Conservation (phyloP, 2,329 filamentous ascomycete species). For the Colletotrichum camelliae region DNA sequence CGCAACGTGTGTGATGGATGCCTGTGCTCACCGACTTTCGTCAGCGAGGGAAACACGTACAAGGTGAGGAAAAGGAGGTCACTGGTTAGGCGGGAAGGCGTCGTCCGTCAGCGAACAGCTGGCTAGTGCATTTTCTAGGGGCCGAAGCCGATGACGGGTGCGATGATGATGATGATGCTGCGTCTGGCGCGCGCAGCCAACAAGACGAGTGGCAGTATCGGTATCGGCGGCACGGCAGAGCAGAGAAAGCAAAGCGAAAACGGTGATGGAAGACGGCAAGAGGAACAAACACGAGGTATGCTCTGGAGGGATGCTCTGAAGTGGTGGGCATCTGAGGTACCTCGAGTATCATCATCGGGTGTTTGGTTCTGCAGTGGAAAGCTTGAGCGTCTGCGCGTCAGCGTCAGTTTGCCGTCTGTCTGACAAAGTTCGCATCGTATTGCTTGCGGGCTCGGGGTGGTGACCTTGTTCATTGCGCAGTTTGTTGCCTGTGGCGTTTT, state of each 20-base stretch:
- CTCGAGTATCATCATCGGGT: not conserved
- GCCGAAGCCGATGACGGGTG: not conserved
- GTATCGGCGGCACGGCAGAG: not conserved
- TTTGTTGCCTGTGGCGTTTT: not conserved
- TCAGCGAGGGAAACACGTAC: not conserved
- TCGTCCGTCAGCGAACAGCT: constrained; percentile 9
- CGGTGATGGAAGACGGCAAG: not conserved
- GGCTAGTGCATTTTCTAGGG: constrained; percentile 6
- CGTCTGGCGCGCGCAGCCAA: not conserved
- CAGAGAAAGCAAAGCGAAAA: not conserved
- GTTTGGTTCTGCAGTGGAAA: not conserved
- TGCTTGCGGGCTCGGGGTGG: not conserved
- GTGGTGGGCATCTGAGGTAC: not conserved
- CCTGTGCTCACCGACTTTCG: constrained; percentile 6
- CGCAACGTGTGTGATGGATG: constrained; percentile 8
- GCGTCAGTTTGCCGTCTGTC: not conserved
- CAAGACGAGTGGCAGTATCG: not conserved
- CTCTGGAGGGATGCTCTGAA: not conserved
- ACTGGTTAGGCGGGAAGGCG: not conserved
- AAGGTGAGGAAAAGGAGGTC: not conserved
- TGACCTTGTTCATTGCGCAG: not conserved
- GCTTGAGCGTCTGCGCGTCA: constrained; percentile 3
- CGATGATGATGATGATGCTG: not conserved
- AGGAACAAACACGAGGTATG: not conserved
- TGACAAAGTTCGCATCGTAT: constrained; percentile 5